Conservation (phyloP, 2,329 filamentous ascomycete genomes). For the Colletotrichum orchidophilum region DNA sequence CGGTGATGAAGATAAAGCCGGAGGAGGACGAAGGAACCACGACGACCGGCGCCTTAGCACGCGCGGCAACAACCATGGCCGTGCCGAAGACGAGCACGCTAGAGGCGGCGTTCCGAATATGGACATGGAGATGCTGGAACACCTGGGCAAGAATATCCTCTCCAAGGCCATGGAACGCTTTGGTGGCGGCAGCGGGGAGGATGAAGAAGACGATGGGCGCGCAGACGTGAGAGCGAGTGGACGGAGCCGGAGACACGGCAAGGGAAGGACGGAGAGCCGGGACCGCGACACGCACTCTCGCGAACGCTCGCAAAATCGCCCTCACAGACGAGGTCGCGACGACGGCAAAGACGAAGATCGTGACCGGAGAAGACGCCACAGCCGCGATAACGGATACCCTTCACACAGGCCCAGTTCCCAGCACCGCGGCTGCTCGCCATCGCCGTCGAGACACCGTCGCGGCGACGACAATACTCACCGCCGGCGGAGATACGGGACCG, state of each 20-base stretch:
- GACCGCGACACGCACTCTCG: background rate
- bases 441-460: background rate
- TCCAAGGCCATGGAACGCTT: conserved; percentile 24
- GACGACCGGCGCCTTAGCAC: background rate
- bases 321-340: background rate
- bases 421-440: background rate
- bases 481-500: conserved; percentile 8
- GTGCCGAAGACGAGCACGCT: conserved; percentile 1
- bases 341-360: background rate
- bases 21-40: background rate
- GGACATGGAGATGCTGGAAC: conserved; percentile 27
- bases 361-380: background rate
- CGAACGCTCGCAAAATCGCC: background rate
- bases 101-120: conserved; percentile 23
- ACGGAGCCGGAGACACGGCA: background rate
- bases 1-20: background rate
- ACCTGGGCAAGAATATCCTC: conserved; percentile 23
- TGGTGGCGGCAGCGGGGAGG: background rate
- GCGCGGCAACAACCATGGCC: background rate
- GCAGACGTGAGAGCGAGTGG: background rate
- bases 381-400: background rate
- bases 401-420: too few species aligned
- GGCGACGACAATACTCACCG: background rate
- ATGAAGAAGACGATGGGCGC: background rate
- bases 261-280: background rate